Conservation (phyloP, 495 filamentous ascomycete species). For the Trichoderma parareesei region DNA sequence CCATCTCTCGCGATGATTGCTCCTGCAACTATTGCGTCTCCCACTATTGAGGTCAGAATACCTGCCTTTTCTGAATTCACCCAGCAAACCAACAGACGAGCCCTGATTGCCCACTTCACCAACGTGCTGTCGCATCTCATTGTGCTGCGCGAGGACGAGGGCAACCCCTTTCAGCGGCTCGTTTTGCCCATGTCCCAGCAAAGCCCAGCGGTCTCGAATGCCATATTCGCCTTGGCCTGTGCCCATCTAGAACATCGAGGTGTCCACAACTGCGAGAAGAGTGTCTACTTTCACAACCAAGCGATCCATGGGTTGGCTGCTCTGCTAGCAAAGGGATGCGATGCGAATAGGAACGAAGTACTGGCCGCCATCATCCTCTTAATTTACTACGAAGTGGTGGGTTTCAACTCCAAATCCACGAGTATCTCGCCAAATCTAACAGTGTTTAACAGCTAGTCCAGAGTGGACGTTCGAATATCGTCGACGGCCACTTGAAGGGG, state of each 20-base stretch:
- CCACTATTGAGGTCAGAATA: conserved; percentile 40
- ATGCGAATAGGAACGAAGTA: conserved; percentile 46
- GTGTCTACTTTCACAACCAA: conserved; percentile 50
- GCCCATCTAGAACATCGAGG: conserved; percentile 53
- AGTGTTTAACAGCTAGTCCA: conserved; percentile 44
- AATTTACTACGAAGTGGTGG: conserved; percentile 56
- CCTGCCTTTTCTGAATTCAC: conserved; percentile 50
- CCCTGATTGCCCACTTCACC: conserved; percentile 54
- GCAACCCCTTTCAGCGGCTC: conserved; percentile 55
- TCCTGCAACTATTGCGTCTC: conserved; percentile 26
- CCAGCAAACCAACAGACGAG: conserved; percentile 43
- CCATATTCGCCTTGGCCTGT: conserved; percentile 50
- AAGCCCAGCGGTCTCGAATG: conserved; percentile 47
- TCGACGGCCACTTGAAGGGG: conserved; percentile 51
- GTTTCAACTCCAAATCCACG: conserved; percentile 15
- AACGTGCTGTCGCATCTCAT: conserved; percentile 55
- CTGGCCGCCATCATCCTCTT: conserved; percentile 55
- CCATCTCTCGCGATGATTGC: not conserved
- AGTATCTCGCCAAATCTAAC: too few relatives aligned
- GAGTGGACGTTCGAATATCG: conserved; percentile 47
- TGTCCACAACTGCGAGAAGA: conserved; percentile 45
- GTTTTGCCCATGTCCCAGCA: conserved; percentile 48
- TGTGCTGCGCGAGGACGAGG: conserved; percentile 54
- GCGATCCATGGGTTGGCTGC: conserved; percentile 50
- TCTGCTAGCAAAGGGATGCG: conserved; percentile 45